Evolutionary conservation across 2,329 filamentous ascomycete genomes (phyloP).

Genomic region (Neoscytalidium dimidiatum): DNA sequence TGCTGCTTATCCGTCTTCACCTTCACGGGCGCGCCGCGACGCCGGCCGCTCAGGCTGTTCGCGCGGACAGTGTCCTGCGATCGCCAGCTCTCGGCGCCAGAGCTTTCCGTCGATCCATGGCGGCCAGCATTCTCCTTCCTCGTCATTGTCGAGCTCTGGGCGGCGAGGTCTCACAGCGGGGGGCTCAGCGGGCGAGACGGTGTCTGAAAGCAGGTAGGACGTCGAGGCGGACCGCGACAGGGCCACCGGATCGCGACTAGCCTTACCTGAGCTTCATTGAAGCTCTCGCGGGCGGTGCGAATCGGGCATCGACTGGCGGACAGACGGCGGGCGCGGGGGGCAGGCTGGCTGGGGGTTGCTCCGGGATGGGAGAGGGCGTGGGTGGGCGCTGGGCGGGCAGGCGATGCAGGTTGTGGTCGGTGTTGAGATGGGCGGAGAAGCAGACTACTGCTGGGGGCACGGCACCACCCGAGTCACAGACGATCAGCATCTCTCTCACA

Average conservation of each 20-base stretch:
- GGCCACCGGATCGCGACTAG: conserved; percentile 18
- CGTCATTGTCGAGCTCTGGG: conserved; percentile 54
- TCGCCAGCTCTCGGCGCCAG: conserved; percentile 66
- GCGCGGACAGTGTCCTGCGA: conserved; percentile 66
- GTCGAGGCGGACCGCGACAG: conserved; percentile 20
- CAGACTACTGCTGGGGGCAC: conserved; percentile 17
- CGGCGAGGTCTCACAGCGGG: conserved; percentile 16
- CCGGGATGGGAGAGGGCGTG: conserved; percentile 11
- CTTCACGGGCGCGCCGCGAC: conserved; percentile 42
- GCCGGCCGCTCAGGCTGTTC: conserved; percentile 26
- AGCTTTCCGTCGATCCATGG: conserved; percentile 67
- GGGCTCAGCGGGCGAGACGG: conserved; percentile 18
- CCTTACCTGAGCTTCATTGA: conserved; percentile 20
- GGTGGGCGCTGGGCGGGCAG: conserved; percentile 11
- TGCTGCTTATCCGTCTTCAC: conserved; percentile 60
- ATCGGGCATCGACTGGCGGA: conserved; percentile 17
- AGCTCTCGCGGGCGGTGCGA: conserved; percentile 12
- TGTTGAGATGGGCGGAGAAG: conserved; percentile 18
- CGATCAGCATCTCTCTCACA: conserved; percentile 19
- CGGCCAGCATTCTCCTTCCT: conserved; percentile 65
- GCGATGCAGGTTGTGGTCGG: conserved; percentile 16
- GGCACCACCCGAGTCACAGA: conserved; percentile 14
- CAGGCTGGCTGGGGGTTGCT: conserved; percentile 1
- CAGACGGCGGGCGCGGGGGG: conserved; percentile 13
- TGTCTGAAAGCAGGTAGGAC: conserved; percentile 21